These are phyloP conservation scores for Cyclotella baltica DNA, from an alignment of 108 stramenopile species.

Conservation along the genomic window DNA sequence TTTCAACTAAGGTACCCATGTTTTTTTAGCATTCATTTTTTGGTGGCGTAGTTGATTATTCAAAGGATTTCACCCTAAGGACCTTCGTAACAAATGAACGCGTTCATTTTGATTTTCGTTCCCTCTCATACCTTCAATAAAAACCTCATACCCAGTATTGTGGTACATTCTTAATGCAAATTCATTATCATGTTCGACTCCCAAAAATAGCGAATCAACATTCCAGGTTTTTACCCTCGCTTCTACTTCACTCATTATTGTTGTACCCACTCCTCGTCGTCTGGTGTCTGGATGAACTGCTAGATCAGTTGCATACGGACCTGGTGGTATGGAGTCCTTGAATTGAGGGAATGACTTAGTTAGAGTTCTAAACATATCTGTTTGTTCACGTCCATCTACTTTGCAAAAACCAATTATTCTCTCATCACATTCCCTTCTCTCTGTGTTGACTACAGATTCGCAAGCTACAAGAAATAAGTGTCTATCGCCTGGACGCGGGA, in stretches of 20 bases:
- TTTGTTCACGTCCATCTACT: conserved; percentile 1
- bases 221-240: not conserved
- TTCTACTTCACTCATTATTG: conserved; percentile 11
- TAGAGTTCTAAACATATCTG: not conserved
- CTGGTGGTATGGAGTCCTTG: not conserved
- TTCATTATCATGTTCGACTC: not conserved
- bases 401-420: conserved; percentile 7
- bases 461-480: conserved; percentile 9
- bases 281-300: conserved; percentile 18
- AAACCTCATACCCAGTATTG: conserved; percentile 3
- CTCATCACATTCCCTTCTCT: not conserved
- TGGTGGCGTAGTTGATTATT: not conserved
- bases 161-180: not conserved
- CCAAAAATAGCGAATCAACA: conserved; percentile 6
- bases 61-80: not conserved
- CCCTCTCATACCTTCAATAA: not conserved
- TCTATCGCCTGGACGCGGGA: not conserved
- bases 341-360: not conserved
- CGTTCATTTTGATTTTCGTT: not conserved
- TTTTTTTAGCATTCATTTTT: no score
- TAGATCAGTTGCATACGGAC: conserved; percentile 14
- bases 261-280: conserved; percentile 5
- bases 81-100: conserved; percentile 9
- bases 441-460: not conserved
- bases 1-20: no score